These are phyloP conservation scores for Ophiocordyceps unilateralis DNA, from an alignment of 2,329 filamentous ascomycete genomes.

Conservation along the genomic window DNA sequence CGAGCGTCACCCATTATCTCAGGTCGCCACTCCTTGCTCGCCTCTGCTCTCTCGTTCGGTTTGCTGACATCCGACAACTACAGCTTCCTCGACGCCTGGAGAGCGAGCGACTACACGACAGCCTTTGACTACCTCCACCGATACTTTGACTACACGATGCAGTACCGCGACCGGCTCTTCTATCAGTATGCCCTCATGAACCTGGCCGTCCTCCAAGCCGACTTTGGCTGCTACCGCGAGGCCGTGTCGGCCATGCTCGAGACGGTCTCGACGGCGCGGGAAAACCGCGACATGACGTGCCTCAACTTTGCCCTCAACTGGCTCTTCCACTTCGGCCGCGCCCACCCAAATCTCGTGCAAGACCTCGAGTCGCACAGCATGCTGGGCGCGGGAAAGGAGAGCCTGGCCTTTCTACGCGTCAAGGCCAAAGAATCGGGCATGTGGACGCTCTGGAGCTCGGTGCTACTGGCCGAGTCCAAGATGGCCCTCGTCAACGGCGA, in stretches of 20 bases:
- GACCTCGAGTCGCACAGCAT: slow-evolving; percentile 55
- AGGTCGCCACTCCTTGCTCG: slow-evolving; percentile 24
- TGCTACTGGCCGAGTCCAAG: slow-evolving; percentile 73
- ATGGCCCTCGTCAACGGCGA: slow-evolving; percentile 56
- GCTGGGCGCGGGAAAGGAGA: slow-evolving; percentile 65
- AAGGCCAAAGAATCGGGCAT: slow-evolving; percentile 77
- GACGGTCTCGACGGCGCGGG: slow-evolving; percentile 82
- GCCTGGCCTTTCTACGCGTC: slow-evolving; percentile 63
- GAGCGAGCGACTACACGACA: slow-evolving; percentile 73
- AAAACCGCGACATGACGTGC: slow-evolving; percentile 82
- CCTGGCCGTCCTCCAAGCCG: slow-evolving; percentile 79
- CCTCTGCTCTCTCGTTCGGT: neutral
- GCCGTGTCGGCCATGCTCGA: slow-evolving; percentile 91
- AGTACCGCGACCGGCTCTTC: slow-evolving; percentile 63
- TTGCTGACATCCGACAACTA: neutral
- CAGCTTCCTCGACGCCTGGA: slow-evolving; percentile 84
- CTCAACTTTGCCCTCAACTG: slow-evolving; percentile 92
- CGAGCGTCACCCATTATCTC: slow-evolving; percentile 61
- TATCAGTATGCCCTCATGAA: slow-evolving; percentile 95
- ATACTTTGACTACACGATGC: slow-evolving; percentile 95
- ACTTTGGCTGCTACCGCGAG: slow-evolving; percentile 83
- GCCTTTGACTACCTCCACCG: slow-evolving; percentile 83
- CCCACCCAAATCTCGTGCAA: slow-evolving; percentile 59
- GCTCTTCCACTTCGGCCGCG: slow-evolving; percentile 86
- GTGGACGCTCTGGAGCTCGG: slow-evolving; percentile 70